Conservation (phyloP, 108 stramenopile species). For the Cyclotella choctawhatcheeana region DNA sequence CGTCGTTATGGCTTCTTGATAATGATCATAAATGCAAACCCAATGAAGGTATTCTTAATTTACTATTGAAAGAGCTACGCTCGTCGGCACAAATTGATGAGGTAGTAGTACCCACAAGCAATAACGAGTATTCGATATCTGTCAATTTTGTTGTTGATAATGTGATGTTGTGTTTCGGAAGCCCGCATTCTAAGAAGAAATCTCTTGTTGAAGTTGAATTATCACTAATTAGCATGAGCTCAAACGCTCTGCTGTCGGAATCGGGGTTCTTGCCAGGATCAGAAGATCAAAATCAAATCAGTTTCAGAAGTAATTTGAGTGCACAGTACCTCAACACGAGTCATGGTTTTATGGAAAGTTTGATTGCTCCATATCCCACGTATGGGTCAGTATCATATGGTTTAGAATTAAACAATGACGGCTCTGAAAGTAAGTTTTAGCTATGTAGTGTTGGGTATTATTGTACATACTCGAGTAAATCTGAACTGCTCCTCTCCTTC, state of each 20-base stretch:
- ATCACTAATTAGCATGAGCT: slow-evolving; percentile 22
- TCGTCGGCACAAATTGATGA: slow-evolving; percentile 13
- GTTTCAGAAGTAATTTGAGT: slow-evolving; percentile 19
- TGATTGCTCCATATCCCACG: slow-evolving; percentile 43
- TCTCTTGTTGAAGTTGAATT: slow-evolving; percentile 28
- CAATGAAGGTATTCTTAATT: slow-evolving; percentile 19
- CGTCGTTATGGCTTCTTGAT: slow-evolving; percentile 40
- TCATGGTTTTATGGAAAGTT: slow-evolving; percentile 41
- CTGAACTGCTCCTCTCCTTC: no score
- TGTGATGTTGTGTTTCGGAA: slow-evolving; percentile 35
- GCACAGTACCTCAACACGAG: slow-evolving; percentile 37
- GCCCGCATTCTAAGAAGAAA: slow-evolving; percentile 20
- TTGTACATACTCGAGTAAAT: no score
- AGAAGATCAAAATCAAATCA: slow-evolving; percentile 13
- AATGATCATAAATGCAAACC: slow-evolving; percentile 12
- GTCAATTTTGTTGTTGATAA: slow-evolving; percentile 26
- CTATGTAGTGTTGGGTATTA: no score
- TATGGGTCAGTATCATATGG: slow-evolving; percentile 8
- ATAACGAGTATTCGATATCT: slow-evolving; percentile 18
- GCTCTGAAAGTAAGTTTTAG: slow-evolving; percentile 3
- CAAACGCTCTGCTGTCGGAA: slow-evolving; percentile 27
- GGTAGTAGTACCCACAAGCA: neutral
- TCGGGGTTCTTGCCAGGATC: slow-evolving; percentile 9
- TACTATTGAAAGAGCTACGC: slow-evolving; percentile 23
- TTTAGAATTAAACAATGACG: neutral